These are phyloP conservation scores for Calonectria multiphialidica DNA, from an alignment of 2,329 filamentous ascomycete genomes.

Conservation along the genomic window DNA sequence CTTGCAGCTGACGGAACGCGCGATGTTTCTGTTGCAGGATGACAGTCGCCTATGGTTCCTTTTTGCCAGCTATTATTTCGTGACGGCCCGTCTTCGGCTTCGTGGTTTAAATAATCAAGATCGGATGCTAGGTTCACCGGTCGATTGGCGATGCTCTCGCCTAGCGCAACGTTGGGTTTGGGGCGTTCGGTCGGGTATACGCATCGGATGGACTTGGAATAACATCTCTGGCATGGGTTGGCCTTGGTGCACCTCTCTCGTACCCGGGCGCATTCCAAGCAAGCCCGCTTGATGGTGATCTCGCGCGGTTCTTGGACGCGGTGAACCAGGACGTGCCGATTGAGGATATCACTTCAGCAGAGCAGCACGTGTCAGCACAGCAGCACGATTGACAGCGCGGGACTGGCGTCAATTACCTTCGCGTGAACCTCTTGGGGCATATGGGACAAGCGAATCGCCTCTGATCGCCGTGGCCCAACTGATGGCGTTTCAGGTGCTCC, in stretches of 20 bases:
- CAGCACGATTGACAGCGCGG: not conserved
- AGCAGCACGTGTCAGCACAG: not conserved
- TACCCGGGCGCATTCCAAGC: slow-evolving; percentile 29
- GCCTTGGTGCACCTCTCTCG: slow-evolving; percentile 30
- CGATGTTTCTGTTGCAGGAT: not conserved
- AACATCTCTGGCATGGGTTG: slow-evolving; percentile 28
- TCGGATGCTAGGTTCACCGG: not conserved
- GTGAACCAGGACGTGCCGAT: slow-evolving; percentile 15
- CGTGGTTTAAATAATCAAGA: not conserved
- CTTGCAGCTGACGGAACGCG: not conserved
- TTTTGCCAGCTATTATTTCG: not conserved
- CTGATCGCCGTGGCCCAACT: slow-evolving; percentile 26
- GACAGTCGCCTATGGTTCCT: not conserved
- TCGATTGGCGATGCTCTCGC: not conserved
- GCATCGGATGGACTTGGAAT: slow-evolving; percentile 18
- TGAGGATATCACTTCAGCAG: slow-evolving; percentile 14
- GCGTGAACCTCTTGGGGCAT: slow-evolving; percentile 32
- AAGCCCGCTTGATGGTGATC: slow-evolving; percentile 22
- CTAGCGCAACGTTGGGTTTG: not conserved
- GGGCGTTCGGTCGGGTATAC: slow-evolving; percentile 20
- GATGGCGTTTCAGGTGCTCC: slow-evolving; percentile 36
- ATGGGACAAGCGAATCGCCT: slow-evolving; percentile 28
- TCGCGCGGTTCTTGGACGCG: not conserved
- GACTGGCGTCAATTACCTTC: slow-evolving; percentile 29
- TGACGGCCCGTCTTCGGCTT: not conserved